These are phyloP conservation scores for Pascua guehoae DNA, from an alignment of 1,284 basidiomycete genomes.

Conservation along the genomic window DNA sequence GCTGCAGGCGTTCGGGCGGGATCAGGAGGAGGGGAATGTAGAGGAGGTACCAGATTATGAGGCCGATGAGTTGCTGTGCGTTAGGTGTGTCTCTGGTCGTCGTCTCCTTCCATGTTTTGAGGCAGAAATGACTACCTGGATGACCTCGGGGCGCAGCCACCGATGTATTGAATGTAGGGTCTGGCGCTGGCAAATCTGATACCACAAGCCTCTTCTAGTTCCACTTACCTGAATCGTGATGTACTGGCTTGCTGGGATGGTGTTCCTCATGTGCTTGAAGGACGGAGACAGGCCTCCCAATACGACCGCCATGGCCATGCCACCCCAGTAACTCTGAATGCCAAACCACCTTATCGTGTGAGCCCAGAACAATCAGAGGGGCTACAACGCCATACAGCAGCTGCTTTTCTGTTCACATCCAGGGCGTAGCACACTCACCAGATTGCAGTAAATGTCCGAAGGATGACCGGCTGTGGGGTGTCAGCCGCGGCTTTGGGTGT, in stretches of 20 bases:
- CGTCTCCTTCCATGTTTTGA: too few relatives aligned
- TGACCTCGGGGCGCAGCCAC: too few relatives aligned
- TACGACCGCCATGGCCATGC: conserved; percentile 28
- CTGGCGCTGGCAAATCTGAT: too few relatives aligned
- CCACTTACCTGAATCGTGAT: conserved; percentile 14
- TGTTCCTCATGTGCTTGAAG: conserved; percentile 22
- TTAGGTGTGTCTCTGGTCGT: too few relatives aligned
- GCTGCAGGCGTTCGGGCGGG: conserved; percentile 32
- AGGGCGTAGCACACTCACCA: conserved; percentile 2
- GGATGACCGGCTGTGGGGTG: conserved; percentile 17
- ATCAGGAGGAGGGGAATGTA: conserved; percentile 33
- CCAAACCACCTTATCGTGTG: conserved; percentile 19
- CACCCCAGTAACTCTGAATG: conserved; percentile 32
- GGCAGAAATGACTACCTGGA: too few relatives aligned
- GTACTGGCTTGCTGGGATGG: conserved; percentile 16
- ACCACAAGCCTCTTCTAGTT: too few relatives aligned
- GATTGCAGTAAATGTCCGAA: conserved; percentile 27
- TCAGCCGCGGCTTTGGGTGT: too few relatives aligned
- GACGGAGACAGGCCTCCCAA: conserved; percentile 27
- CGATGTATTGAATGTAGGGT: too few relatives aligned
- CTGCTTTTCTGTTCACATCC: too few relatives aligned
- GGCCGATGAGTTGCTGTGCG: conserved; percentile 25
- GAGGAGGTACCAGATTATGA: conserved; percentile 29
- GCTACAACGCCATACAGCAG: too few relatives aligned
- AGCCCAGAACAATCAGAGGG: too few relatives aligned